A percentile compares a stretch with the other conserved stretches of the same genome.
Evolutionary conservation across 2,329 filamentous ascomycete genomes (phyloP).

Genomic region (Sporothrix variecibatus): DNA sequence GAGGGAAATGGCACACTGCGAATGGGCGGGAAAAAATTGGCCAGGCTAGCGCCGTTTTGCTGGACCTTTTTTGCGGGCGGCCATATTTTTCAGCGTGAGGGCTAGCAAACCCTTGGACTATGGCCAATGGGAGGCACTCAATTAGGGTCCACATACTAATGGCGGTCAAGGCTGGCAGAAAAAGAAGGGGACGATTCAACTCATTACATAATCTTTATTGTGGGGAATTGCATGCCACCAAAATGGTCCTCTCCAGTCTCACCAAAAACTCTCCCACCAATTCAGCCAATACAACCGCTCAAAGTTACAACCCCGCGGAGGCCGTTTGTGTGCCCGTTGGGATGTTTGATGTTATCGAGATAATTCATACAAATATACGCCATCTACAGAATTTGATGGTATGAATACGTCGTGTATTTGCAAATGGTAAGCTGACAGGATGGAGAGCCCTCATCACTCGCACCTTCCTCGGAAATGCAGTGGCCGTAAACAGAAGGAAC

Average conservation of each 20-base stretch:
- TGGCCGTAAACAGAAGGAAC: background rate
- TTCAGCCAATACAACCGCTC: background rate
- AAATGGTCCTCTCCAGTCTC: background rate
- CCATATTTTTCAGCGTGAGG: conserved; percentile 22
- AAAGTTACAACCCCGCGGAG: background rate
- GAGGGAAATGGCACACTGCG: conserved; percentile 13
- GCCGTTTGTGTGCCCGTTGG: background rate
- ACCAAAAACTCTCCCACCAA: background rate
- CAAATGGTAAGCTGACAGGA: background rate
- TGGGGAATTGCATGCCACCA: background rate
- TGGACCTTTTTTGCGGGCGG: background rate
- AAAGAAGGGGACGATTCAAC: background rate
- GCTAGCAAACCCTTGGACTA: conserved; percentile 19
- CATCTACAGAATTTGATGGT: background rate
- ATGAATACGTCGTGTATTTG: background rate
- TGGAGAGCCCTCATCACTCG: background rate
- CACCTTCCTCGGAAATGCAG: background rate
- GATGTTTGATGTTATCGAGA: background rate
- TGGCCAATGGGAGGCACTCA: conserved; percentile 11
- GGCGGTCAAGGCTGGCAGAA: conserved; percentile 12
- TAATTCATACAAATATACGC: background rate
- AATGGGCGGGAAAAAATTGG: conserved; percentile 20
- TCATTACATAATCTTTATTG: background rate
- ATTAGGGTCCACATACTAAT: background rate
- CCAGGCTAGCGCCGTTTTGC: conserved; percentile 14